A percentile compares a stretch with the other conserved stretches of the same genome.
phyloP scores from a whole-genome alignment of 352 stramenopile species.

The Globisporangium iwayamae region DNA sequence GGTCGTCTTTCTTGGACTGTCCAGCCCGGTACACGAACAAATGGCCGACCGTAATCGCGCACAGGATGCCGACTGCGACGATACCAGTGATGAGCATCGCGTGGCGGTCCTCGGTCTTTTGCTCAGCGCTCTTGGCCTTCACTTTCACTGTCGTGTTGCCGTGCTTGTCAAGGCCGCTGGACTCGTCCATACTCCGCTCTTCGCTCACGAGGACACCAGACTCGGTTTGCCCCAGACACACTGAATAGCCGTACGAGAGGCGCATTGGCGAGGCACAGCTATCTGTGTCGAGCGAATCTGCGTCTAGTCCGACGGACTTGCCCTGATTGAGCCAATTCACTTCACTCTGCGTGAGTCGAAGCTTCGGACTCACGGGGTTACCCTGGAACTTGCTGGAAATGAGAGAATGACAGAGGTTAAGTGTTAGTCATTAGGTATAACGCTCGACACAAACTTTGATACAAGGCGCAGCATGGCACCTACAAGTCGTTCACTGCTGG shows the following conservation, averaged over 20 bases:
- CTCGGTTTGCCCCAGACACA: not conserved
- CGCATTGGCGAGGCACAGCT: not conserved
- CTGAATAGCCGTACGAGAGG: not conserved
- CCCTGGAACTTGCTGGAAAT: constrained; percentile 7
- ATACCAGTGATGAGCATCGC: constrained; percentile 11
- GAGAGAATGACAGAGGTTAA: not conserved
- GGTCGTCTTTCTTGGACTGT: not conserved
- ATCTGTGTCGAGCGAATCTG: not conserved
- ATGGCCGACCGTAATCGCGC: not conserved
- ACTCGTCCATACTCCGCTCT: not conserved
- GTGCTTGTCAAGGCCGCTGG: not conserved
- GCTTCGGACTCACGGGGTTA: constrained; percentile 5
- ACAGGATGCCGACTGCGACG: not conserved
- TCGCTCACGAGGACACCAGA: not conserved
- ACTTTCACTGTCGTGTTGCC: not conserved
- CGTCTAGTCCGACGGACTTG: constrained; percentile 1
- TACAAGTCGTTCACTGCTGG: constrained; percentile 10
- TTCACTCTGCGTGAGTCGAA: not conserved
- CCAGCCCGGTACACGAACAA: constrained; percentile 11
- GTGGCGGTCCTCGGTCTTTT: constrained; percentile 8
- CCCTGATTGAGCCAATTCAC: constrained; percentile 5
- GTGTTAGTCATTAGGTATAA: not conserved
- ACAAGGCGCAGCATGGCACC: not conserved
- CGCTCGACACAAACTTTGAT: not conserved
- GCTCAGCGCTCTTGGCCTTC: not conserved